Base-by-base conservation (phyloP, 352 stramenopile species). In the Pythium myriotylum region DNA sequence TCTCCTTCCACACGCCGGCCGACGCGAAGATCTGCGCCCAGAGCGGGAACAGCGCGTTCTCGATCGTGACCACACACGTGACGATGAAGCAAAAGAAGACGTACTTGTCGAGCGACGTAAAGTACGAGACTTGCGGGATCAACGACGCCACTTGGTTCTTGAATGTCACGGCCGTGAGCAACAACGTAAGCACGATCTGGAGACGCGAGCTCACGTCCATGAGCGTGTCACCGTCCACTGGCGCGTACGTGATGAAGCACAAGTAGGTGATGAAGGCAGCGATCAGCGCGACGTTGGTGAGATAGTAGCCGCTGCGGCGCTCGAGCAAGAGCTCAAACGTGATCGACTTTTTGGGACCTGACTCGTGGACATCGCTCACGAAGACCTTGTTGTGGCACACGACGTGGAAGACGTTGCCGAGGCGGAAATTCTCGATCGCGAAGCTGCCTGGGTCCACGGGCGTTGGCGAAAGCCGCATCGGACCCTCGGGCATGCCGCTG, bases 51-150 rank as follows among this genome's bases (percentile, higher is more conserved):
- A 86, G 52, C 3, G 79, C 72, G 43, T 86, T 89, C 59, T 85
- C 79, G 27, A 89, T 45, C 24, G 75, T 77, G 10, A 89, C 76
- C 8, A 78, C 20, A 22, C 63, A 82, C 7, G 77, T 64, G 33
- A 86, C 68, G 8, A 86, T 59, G 57, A 89, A 89, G 68, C 77
- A 86, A 58, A 86, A 83, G 41, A 81, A 84, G 1, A 89, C 74
- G 40, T 87, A 89, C 49, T 72, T 67, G 54, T 89, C 79, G 16
- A 89, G 54, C 13, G 67, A 70, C 32, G 81, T 89, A 33, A 86
- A 81, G 43, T 91, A 91, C 50, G 79, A 82, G 2, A 91, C 74
- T 40, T 86, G 73, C 16, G 81, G 81, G 6, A 86, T 78, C 0
- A 80, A 39, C 1, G 65, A 68, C n/a, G 74, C 69, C 0, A 87